phyloP scores from a whole-genome alignment of 768 basidiomycete species.

The Leccinum subtestaceum region DNA sequence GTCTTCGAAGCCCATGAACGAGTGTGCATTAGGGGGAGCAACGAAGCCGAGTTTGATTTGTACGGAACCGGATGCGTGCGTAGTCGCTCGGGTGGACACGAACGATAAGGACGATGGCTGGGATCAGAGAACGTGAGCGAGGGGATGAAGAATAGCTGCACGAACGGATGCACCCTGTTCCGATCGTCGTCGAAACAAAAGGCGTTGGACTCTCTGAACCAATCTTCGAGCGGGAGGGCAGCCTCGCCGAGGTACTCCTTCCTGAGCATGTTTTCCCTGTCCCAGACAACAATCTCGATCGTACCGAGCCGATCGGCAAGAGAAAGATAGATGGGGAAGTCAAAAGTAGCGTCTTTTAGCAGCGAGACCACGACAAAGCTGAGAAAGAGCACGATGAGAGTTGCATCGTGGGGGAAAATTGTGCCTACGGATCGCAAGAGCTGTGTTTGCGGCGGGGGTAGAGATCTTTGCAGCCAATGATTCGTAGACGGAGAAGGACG shows the following conservation, averaged over 20 bases:
- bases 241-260: constrained; percentile 97
- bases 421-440: constrained; percentile 73
- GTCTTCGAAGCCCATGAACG: constrained; percentile 52
- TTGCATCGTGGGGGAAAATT: neutral
- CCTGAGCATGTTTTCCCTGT: constrained; percentile 75
- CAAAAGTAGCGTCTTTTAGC: constrained; percentile 79
- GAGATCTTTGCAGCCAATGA: constrained; percentile 61
- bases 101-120: constrained; percentile 48
- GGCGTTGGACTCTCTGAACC: constrained; percentile 53
- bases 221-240: constrained; percentile 72
- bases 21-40: constrained; percentile 38
- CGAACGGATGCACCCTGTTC: constrained; percentile 57
- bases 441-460: constrained; percentile 63
- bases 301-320: constrained; percentile 69
- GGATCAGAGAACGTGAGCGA: constrained; percentile 1
- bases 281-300: constrained; percentile 89
- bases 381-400: constrained; percentile 2
- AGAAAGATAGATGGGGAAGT: constrained; percentile 81
- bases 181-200: constrained; percentile 57
- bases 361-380: constrained; percentile 73
- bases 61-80: constrained; percentile 50
- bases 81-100: constrained; percentile 48
- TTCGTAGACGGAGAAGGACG: constrained; percentile 64
- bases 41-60: constrained; percentile 64
- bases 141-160: neutral